Percentiles rank a stretch among this genome's conserved stretches.
Conservation (phyloP, 2,329 filamentous ascomycete genomes). For the Metarhizium anisopliae region DNA sequence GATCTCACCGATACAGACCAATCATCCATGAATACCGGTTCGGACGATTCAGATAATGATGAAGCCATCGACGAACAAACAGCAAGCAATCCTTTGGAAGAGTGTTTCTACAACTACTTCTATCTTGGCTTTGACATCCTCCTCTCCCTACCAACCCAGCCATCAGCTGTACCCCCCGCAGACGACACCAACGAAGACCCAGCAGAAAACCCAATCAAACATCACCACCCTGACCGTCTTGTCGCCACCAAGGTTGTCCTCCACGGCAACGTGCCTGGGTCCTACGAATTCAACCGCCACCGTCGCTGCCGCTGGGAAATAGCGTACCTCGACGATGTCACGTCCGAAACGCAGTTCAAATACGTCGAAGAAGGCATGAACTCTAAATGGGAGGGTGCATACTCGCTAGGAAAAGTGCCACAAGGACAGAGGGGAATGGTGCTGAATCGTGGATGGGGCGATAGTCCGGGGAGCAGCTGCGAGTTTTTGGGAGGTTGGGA, state of each 20-base stretch:
- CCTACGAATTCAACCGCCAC: conserved; percentile 93
- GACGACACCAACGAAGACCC: conserved; percentile 12
- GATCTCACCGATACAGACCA: conserved; percentile 65
- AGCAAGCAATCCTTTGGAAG: conserved; percentile 48
- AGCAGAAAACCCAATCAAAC: conserved; percentile 25
- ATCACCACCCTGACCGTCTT: conserved; percentile 50
- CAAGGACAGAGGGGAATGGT: conserved; percentile 67
- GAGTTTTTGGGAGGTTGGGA: conserved; percentile 83
- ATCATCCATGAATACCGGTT: conserved; percentile 62
- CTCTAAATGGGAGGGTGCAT: conserved; percentile 59
- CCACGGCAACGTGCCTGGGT: conserved; percentile 90
- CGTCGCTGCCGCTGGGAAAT: conserved; percentile 83
- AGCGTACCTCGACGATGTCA: conserved; percentile 46
- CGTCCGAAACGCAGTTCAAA: conserved; percentile 72
- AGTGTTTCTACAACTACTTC: conserved; percentile 97
- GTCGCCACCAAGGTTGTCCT: conserved; percentile 88
- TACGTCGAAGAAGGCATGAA: conserved; percentile 61
- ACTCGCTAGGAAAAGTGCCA: conserved; percentile 43
- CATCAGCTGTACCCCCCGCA: conserved; percentile 51
- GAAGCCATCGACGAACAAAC: conserved; percentile 49
- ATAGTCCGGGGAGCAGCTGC: conserved; percentile 82
- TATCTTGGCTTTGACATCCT: conserved; percentile 90
- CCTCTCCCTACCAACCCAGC: conserved; percentile 64
- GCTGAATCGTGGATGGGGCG: conserved; percentile 81
- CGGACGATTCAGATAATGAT: conserved; percentile 56